Evolutionary conservation across 2,329 filamentous ascomycete species (phyloP), one percentile per base, ranked within the genome.

Genomic region (Aspergillus persii): DNA sequence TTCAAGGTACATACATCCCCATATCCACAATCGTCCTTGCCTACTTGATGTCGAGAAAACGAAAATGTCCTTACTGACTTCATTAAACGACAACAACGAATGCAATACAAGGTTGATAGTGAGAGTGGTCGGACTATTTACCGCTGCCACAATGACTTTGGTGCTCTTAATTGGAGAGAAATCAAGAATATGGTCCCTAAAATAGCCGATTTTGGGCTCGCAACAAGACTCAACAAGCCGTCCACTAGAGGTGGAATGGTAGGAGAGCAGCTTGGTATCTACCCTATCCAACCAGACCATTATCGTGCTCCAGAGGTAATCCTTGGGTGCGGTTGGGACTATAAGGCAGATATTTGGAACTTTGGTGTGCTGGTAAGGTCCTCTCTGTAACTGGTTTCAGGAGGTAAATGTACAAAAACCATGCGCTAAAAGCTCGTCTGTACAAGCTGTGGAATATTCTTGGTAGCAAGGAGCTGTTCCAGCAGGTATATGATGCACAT

Each of bases 211-310:
- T 69, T 70, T 48, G 67, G 66, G 26, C 51, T 56, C 18, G 68
- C 69, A 26, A 50, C 48, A 12, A 56, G 51, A 47, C 55, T 65
- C 9, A 46, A 61, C 27, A 39, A 58, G 9, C 50, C 60, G 4
- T 57, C 61, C 29, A 55, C 41, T 46, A 29, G n/a, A 30, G 12
- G 44, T 9, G 53, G 53, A 50, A 54, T 54, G 33, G 41, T 30
- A 30, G 56, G 55, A 48, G 31, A 58, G 30, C 54, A 52, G 33
- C 8, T 62, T 47, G 65, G 63, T 2, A 60, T 83, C 72, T 66
- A 78, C 46, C 61, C 78, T 69, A 69, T 83, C 74, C 57, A 86
- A 66, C 72, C 71, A 27, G 68, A 72, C 47, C 57, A 70, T 15
- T 76, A 72, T 50, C 71, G 68, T 55, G 73, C 72, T 1, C 74